Evolutionary conservation across 768 basidiomycete genomes (phyloP), one percentile per base, ranked within the genome.

Genomic region (Ramaria rubella): DNA sequence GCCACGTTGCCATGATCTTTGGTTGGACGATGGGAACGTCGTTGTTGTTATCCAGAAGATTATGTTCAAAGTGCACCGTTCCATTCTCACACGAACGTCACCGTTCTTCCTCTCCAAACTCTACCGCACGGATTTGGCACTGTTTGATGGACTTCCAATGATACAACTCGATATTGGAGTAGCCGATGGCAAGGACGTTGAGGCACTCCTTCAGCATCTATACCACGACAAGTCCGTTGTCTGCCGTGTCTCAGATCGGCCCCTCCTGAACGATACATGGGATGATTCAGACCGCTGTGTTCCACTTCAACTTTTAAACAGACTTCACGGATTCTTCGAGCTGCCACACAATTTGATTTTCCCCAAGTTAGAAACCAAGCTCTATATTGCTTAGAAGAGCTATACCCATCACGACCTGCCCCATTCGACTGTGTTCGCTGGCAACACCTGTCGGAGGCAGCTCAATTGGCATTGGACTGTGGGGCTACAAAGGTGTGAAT

Each of bases 311-410:
- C 76, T 3, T 78, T 84, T 58, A 46, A 67, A 5, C 77, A 76
- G 51, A 64, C 84, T n/a, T 72, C 77, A 9, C 71, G 82, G 9
- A 61, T 86, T 44, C 64, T 89, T 27, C 82, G 84, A 19, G 75
- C 80, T 2, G 75, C 85, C 2, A 76, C 83, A 21, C 78, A 80
- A 60, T 70, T 88, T 12, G 76, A 85, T 65, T 73, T 86, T 45
- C 82, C 85, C 9, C 52, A 66, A 5, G 63, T 87, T 14, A 77
- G 87, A 58, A 58, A 65, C 15, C 57, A 72, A 4, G 79, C 82
- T 3, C 73, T 67, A 58, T 63, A 68, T 15, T 68, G 71, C 36
- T 65, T 89, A 26, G 65, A 69, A 19, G 59, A 63, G 3, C 71
- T 81, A 62, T 81, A 83, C 67, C 77, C 82, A 1, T 69, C 69